Conservation (phyloP, 2,329 filamentous ascomycete species). For the Fusarium bulbicola region DNA sequence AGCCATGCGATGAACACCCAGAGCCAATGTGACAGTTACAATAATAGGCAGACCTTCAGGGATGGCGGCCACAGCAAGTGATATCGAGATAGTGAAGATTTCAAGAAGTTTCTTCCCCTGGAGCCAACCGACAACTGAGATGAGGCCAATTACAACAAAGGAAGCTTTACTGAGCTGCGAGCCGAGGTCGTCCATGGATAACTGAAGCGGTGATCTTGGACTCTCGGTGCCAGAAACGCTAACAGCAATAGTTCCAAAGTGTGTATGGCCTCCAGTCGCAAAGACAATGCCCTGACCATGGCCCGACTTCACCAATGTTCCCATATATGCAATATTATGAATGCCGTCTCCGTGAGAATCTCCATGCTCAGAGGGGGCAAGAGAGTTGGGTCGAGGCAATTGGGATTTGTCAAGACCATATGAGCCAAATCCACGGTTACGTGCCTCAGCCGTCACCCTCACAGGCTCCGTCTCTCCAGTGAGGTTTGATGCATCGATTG, state of each 20-base stretch:
- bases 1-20: conserved; percentile 97
- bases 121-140: conserved; percentile 88
- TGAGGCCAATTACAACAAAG: conserved; percentile 91
- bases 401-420: conserved; percentile 44
- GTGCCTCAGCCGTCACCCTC: conserved; percentile 74
- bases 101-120: conserved; percentile 91
- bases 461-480: conserved; percentile 98
- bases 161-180: conserved; percentile 97
- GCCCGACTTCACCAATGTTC: conserved; percentile 92
- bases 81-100: conserved; percentile 98
- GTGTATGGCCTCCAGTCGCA: conserved; percentile 90
- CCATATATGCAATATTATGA: conserved; percentile 98
- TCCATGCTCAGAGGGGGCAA: conserved; percentile 60
- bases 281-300: conserved; percentile 98
- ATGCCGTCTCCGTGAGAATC: conserved; percentile 73
- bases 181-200: conserved; percentile 97
- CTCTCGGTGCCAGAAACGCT: conserved; percentile 96
- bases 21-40: conserved; percentile 93
- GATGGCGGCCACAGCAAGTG: conserved; percentile 93
- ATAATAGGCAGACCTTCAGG: conserved; percentile 97
- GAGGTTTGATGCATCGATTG: conserved; percentile 95
- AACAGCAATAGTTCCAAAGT: conserved; percentile 95
- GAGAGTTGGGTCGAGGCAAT: conserved; percentile 53
- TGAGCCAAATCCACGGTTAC: conserved; percentile 43
- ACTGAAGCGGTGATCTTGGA: conserved; percentile 89